Conservation (phyloP, 768 basidiomycete genomes). For the Naematelia encephala region DNA sequence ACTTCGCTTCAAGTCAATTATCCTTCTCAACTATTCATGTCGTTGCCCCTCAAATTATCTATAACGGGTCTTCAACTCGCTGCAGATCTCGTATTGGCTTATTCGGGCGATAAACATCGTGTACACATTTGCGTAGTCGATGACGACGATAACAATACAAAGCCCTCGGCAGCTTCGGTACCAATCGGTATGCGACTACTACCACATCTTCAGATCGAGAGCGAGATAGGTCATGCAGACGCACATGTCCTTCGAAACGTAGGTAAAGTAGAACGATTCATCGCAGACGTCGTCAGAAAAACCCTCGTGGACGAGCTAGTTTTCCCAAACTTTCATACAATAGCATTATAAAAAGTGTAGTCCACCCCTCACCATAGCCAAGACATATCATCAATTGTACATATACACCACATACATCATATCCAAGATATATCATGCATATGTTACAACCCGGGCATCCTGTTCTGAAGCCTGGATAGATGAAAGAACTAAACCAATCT, state of each 20-base stretch:
- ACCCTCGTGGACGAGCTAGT: constrained; percentile 94
- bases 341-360: constrained; percentile 35
- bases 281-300: constrained; percentile 95
- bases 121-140: constrained; percentile 87
- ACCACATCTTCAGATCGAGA: constrained; percentile 85
- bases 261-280: constrained; percentile 85
- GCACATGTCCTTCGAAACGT: constrained; percentile 81
- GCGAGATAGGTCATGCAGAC: constrained; percentile 89
- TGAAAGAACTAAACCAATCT: no score
- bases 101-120: constrained; percentile 74
- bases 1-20: constrained; percentile 96
- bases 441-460: no score
- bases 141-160: constrained; percentile 51
- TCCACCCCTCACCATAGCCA: background rate
- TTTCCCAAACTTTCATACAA: constrained; percentile 91
- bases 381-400: no score
- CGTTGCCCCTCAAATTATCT: constrained; percentile 88
- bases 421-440: no score
- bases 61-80: constrained; percentile 82
- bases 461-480: no score
- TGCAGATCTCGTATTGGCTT: constrained; percentile 85
- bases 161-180: constrained; percentile 1
- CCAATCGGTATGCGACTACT: constrained; percentile 66
- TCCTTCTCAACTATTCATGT: constrained; percentile 94
- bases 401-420: no score